phyloP scores from a whole-genome alignment of 192 early-diverging fungal genomes.

The Phlyctochytrium arcticum region DNA sequence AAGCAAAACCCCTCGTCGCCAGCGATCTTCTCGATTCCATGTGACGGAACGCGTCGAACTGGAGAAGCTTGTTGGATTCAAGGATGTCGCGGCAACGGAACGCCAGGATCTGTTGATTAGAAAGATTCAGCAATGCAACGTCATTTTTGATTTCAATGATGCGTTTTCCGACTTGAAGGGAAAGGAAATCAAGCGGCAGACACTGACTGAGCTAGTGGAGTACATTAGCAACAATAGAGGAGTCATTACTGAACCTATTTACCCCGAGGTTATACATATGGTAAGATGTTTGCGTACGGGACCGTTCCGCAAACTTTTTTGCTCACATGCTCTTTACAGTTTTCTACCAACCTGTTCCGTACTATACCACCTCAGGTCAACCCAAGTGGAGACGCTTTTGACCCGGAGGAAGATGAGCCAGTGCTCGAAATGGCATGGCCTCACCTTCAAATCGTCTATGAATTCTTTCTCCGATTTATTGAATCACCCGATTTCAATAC shows the following conservation, averaged over 20 bases:
- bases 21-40: constrained; percentile 83
- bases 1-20: constrained; percentile 75
- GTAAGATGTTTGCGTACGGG: constrained; percentile 43
- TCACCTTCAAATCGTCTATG: constrained; percentile 96
- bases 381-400: constrained; percentile 92
- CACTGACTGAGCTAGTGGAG: constrained; percentile 87
- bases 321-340: constrained; percentile 45
- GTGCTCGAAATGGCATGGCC: constrained; percentile 97
- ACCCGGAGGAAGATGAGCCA: constrained; percentile 99
- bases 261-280: constrained; percentile 93
- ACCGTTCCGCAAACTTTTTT: no score
- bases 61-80: constrained; percentile 68
- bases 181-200: constrained; percentile 94
- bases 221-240: constrained; percentile 88
- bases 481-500: constrained; percentile 98
- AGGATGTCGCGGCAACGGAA: constrained; percentile 76
- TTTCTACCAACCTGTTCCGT: constrained; percentile 92
- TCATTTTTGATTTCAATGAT: constrained; percentile 96
- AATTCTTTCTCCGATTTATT: constrained; percentile 96
- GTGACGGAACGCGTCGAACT: constrained; percentile 76
- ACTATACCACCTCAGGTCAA: constrained; percentile 95
- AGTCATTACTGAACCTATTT: constrained; percentile 83
- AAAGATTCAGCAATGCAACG: constrained; percentile 88
- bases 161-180: constrained; percentile 80
- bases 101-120: constrained; percentile 84